Evolutionary conservation across 179 eudicot genomes (phyloP).

Genomic region (Drosera spatulata): DNA sequence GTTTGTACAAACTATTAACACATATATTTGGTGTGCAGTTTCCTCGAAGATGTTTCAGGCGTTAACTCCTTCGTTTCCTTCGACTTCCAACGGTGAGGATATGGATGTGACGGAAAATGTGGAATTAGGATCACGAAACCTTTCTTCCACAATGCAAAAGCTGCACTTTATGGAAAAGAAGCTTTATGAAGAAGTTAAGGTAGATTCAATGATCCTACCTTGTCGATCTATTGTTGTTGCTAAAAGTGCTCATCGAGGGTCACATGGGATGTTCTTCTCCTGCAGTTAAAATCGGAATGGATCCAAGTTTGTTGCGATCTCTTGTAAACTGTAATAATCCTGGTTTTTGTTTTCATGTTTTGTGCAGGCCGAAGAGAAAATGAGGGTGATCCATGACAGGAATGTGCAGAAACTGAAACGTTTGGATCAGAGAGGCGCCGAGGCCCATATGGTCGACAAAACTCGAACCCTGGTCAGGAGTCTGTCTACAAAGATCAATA

Average conservation of each 20-base stretch:
- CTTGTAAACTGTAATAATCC: too few species aligned
- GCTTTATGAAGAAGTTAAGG: too few species aligned
- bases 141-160: slow-evolving; percentile 21
- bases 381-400: slow-evolving; percentile 75
- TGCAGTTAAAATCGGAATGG: too few species aligned
- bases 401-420: slow-evolving; percentile 48
- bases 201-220: too few species aligned
- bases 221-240: too few species aligned
- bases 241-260: too few species aligned
- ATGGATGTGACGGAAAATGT: slow-evolving; percentile 39
- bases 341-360: neutral
- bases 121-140: slow-evolving; percentile 42
- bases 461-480: slow-evolving; percentile 50
- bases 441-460: slow-evolving; percentile 59
- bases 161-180: too few species aligned
- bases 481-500: slow-evolving; percentile 83
- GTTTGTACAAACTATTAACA: too few species aligned
- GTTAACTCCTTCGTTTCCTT: slow-evolving; percentile 52
- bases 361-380: slow-evolving; percentile 76
- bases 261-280: too few species aligned
- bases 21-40: slow-evolving; percentile 26
- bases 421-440: slow-evolving; percentile 78
- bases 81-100: slow-evolving; percentile 28
- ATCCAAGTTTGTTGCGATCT: too few species aligned
- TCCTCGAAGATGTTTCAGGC: slow-evolving; percentile 78